Evolutionary conservation across 192 early-diverging fungal genomes (phyloP), one percentile per base, ranked within the genome.

Genomic region (Chytriomyces hyalinus): DNA sequence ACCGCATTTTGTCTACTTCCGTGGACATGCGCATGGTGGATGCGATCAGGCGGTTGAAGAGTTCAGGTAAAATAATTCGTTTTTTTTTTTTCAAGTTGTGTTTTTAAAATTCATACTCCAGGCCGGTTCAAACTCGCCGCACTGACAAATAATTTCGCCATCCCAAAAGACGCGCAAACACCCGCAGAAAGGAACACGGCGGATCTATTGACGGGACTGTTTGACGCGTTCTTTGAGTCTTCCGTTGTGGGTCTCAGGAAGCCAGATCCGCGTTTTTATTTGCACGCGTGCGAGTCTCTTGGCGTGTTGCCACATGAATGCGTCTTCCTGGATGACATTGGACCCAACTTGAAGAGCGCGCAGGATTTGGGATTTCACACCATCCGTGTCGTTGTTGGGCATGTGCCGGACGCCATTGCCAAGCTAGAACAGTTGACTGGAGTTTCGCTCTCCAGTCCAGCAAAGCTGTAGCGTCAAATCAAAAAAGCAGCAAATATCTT

Each of bases 301-400:
- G 88, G 87, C 9, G 88, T 96, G 24, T 36, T 82, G 15, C 93
- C 95, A 8, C 45, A 78, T 0, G 87, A 95, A 65, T 87, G 80
- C 5, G 87, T 95, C 48, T 95, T 96, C 75, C 73, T 96, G 61
- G 95, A 96, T 83, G 95, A 96, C 75, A 95, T 96, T 79, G 91
- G 89, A 20, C 82, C 72, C 82, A 95, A 95, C 61, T 75, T 95
- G 66, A 88, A 90, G 48, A 84, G 92, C 2, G 94, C 95, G 0
- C 82, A 88, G 48, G 77, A 83, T 1, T 82, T 95, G 5, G 94
- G 94, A 43, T 91, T 93, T 87, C 82, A 77, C 1, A 90, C 91
- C 2, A 90, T 96, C 20, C 86, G 88, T 87, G 89, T 90, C 26
- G 73, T 85, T 49, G 70, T 90, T 11, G 89, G 87, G 6, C 78